Evolutionary conservation across 129 eudicot genomes (phyloP).

Genomic region (Lactuca sativa): DNA sequence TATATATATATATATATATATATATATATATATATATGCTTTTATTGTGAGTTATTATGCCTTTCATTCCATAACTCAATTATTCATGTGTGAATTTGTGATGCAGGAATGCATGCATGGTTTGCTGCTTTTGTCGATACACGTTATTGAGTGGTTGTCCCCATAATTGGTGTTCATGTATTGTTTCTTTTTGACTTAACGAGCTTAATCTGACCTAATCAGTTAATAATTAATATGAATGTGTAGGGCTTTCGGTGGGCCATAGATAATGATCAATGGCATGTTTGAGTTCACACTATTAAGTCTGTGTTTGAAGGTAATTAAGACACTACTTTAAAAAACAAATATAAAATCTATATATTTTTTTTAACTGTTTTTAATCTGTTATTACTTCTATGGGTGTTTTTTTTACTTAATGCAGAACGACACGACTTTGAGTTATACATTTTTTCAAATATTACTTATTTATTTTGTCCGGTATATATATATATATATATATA

Average conservation of each 20-base stretch:
- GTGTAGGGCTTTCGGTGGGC: conserved; percentile 92
- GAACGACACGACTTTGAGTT: too few relatives aligned
- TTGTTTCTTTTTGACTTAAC: neutral
- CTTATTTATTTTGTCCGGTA: too few relatives aligned
- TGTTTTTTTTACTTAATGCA: too few relatives aligned
- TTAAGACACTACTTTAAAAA: conserved; percentile 7
- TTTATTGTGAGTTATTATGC: too few relatives aligned
- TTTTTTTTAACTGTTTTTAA: too few relatives aligned
- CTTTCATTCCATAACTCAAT: conserved; percentile 30
- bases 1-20: too few relatives aligned
- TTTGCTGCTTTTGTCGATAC: conserved; percentile 83
- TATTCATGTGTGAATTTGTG: conserved; percentile 26
- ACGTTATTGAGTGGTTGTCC: conserved; percentile 84
- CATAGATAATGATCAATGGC: conserved; percentile 89
- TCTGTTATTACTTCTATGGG: too few relatives aligned
- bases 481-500: too few relatives aligned
- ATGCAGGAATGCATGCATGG: conserved; percentile 98
- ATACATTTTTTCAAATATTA: too few relatives aligned
- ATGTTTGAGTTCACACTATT: conserved; percentile 83
- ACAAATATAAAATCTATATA: neutral
- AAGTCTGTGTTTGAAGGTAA: conserved; percentile 85
- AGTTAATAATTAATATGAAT: conserved; percentile 20
- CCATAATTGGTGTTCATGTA: conserved; percentile 96
- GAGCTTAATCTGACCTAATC: too few relatives aligned
- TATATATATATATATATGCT: too few relatives aligned